Base-by-base conservation (phyloP, 2,329 filamentous ascomycete genomes). In the Trichoderma citrinoviride region DNA sequence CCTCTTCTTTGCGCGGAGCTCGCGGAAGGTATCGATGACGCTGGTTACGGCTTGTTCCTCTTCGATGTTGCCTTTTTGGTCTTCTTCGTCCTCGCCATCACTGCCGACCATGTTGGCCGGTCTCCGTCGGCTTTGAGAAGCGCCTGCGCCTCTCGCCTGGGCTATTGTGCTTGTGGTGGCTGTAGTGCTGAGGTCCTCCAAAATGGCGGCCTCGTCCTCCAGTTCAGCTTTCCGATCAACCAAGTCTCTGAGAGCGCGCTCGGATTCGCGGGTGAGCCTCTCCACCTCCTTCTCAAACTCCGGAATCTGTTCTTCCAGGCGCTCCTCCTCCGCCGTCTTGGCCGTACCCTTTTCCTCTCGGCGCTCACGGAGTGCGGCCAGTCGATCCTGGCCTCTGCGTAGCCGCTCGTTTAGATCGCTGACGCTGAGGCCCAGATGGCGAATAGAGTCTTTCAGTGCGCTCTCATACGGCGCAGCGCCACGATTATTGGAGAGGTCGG, bases 191-290 rank as follows among this genome's bases (percentile, higher is more conserved):
- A 81, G 71, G 12, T 74, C 76, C 2, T 70, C 71, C 14, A 83
- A 69, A 19, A 83, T 74, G 7, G 69, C 72, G 44, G 70, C 72
- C 56, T 83, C 78, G 64, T 87, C 84, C 66, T 85, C 79, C 2
- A 86, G 72, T 67, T 80, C 81, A 47, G 77, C 78, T 62, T 77
- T 78, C 57, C 77, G 71, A 68, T 87, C 85, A 29, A 87, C 81
- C 12, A 82, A 72, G 41, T 77, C 71, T 14, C 85, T 80, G 33
- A 84, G 72, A 0, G 80, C 77, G 21, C 72, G 70, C 69, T 87
- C 85, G 7, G 81, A 78, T 4, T 77, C 73, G 8, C 73, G 70
- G 1, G 83, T 84, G 29, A 85, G 66, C 2, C 69, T 67, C 2
- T 79, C 75, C 3, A 83, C 79, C 12, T 77, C 70, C 0, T 68